Evolutionary conservation across 2,329 filamentous ascomycete species (phyloP).

Genomic region (Blastomyces silverae): DNA sequence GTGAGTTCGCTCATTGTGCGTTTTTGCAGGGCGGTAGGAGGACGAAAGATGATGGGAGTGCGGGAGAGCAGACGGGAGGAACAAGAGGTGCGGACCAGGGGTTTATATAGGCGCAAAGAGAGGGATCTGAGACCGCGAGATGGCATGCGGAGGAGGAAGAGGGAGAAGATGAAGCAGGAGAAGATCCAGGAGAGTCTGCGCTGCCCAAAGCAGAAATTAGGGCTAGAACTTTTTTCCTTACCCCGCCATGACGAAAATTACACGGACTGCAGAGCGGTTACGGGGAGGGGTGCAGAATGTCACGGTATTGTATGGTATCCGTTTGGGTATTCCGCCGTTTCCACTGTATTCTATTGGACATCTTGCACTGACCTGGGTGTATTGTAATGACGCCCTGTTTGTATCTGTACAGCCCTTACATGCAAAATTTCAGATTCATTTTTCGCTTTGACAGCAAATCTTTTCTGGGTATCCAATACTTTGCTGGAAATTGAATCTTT

Average conservation of each 20-base stretch:
- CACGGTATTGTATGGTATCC: background rate
- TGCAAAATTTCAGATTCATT: too few relatives aligned
- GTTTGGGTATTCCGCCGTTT: background rate
- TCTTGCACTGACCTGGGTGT: background rate
- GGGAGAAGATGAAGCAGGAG: background rate
- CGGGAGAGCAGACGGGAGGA: background rate
- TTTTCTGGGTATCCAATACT: too few relatives aligned
- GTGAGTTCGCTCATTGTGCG: conserved; percentile 61
- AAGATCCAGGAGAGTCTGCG: background rate
- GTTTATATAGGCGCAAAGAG: background rate
- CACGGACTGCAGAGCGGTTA: background rate
- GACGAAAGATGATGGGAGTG: background rate
- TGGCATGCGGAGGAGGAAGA: background rate
- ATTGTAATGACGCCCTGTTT: background rate
- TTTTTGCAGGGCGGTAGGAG: background rate
- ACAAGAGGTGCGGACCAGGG: background rate
- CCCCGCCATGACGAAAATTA: conserved; percentile 4
- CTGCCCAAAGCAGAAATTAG: conserved; percentile 3
- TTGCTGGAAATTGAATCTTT: background rate
- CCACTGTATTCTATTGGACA: background rate
- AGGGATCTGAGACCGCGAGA: background rate
- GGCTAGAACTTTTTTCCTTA: background rate
- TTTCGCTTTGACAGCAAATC: too few relatives aligned
- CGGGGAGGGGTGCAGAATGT: background rate
- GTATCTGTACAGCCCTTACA: too few relatives aligned